Percentiles rank a stretch among this genome's conserved stretches.
These are phyloP conservation scores for Neurospora sp. DNA, from an alignment of 2,329 filamentous ascomycete species.

Conservation along the genomic window DNA sequence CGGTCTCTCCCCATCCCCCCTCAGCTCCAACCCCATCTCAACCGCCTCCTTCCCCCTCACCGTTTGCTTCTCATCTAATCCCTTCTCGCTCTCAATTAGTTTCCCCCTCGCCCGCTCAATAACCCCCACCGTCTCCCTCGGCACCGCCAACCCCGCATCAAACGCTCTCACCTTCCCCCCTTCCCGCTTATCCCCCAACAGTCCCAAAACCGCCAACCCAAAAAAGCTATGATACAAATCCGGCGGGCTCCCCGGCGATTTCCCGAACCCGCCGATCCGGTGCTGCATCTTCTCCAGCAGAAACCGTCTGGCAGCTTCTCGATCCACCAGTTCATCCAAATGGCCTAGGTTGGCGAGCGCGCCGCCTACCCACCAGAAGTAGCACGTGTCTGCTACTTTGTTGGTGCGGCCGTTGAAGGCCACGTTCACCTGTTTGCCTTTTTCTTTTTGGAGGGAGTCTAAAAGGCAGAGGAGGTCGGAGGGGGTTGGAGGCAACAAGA, in stretches of 20 bases:
- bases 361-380: conserved; percentile 82
- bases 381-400: conserved; percentile 91
- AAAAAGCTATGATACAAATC: conserved; percentile 86
- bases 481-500: conserved; percentile 23
- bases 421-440: conserved; percentile 25
- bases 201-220: conserved; percentile 69
- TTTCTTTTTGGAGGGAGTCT: too few relatives aligned
- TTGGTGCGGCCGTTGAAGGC: conserved; percentile 88
- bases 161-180: conserved; percentile 57
- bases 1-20: conserved; percentile 6
- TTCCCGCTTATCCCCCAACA: conserved; percentile 62
- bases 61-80: not conserved
- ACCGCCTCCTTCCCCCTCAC: conserved; percentile 3
- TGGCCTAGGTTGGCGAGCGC: conserved; percentile 37
- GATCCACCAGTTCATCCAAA: conserved; percentile 39
- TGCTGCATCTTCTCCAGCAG: conserved; percentile 83
- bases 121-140: conserved; percentile 43
- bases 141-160: conserved; percentile 70
- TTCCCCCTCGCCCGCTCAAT: conserved; percentile 37
- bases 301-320: conserved; percentile 58
- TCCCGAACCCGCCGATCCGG: conserved; percentile 72
- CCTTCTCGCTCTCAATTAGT: conserved; percentile 19
- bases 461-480: conserved; percentile 20
- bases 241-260: conserved; percentile 56
- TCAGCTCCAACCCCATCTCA: conserved; percentile 13